Evolutionary conservation across 768 basidiomycete genomes (phyloP), one percentile per base, ranked within the genome.

Genomic region (Lactarius pseudohatsudake): DNA sequence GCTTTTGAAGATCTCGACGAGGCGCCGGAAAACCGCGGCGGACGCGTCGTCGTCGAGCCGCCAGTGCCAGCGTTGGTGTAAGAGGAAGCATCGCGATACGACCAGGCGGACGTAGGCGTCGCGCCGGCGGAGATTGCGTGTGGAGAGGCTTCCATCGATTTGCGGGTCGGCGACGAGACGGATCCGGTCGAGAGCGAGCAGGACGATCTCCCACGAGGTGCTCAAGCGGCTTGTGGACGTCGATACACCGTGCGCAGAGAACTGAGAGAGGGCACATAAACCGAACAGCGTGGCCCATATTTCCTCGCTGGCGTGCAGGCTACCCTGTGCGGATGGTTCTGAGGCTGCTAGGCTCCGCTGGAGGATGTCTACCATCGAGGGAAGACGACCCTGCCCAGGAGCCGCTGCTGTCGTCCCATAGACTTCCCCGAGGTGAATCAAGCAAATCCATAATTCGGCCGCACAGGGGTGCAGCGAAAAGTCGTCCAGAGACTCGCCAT

Each of bases 61-160:
- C 96, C 96, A 98, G 30, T 79, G 74, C 92, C 94, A 97, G n/a
- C 81, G 79, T 34, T 82, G 80, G 72, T 82, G 86, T 54, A 98
- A 76, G n/a, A 85, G 77, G 63, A 90, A 84, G 74, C 92, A 94
- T 16, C 96, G 84, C 0, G 82, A 81, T 38, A 89, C 81, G 61
- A 96, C 78, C 8, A 88, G 76, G 11, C 84, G 83, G 62, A 94
- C 77, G 72, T 95, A 96, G 9, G 81, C 76, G 73, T 95, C 92
- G 20, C 88, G 84, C 63, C 84, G 83, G 62, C 79, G 77, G 4
- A 88, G 72, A 26, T 72, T 79, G 1, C 76, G 73, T 15, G 63
- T 72, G 1, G 81, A 74, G 11, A 82, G 72, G 16, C 61, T 67
- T 40, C 75, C 72, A n/a, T 87, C 85, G 15, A 77, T 65, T 43